Conservation (phyloP, 768 basidiomycete species). For the Rhodosporidiobolus odoratus region DNA sequence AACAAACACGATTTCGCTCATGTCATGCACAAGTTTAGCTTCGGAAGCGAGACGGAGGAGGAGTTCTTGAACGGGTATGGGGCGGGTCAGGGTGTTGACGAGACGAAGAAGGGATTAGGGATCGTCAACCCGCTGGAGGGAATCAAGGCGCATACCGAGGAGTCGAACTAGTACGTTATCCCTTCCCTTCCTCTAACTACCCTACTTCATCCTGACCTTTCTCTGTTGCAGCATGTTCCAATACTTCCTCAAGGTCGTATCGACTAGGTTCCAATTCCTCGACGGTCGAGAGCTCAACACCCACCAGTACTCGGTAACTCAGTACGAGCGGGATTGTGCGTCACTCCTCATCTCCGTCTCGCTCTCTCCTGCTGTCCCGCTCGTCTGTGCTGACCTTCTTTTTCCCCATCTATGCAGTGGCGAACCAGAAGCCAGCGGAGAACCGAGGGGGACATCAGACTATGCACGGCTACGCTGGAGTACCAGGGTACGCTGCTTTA, state of each 20-base stretch:
- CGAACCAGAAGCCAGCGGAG: slow-evolving; percentile 41
- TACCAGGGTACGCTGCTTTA: slow-evolving; percentile 53
- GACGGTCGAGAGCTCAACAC: slow-evolving; percentile 74
- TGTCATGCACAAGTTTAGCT: slow-evolving; percentile 70
- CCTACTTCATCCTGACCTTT: not conserved
- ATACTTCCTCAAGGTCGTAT: slow-evolving; percentile 98
- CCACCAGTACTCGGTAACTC: slow-evolving; percentile 92
- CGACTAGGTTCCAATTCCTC: slow-evolving; percentile 84
- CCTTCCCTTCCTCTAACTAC: too few relatives aligned
- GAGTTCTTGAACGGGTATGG: slow-evolving; percentile 28
- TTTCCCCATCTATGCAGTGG: slow-evolving; percentile 48
- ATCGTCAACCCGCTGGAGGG: slow-evolving; percentile 72
- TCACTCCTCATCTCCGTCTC: slow-evolving; percentile 48
- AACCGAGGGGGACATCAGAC: slow-evolving; percentile 51
- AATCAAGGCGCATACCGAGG: slow-evolving; percentile 58
- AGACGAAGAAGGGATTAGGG: slow-evolving; percentile 59
- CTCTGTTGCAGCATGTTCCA: slow-evolving; percentile 46
- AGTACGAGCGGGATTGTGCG: slow-evolving; percentile 84
- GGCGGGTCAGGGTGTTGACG: slow-evolving; percentile 38
- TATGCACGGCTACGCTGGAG: slow-evolving; percentile 66
- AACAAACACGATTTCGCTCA: slow-evolving; percentile 93
- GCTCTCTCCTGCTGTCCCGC: too few relatives aligned
- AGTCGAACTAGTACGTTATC: slow-evolving; percentile 59
- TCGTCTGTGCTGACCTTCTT: not conserved
- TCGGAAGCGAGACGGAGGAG: slow-evolving; percentile 53